Evolutionary conservation across 176 grass and related monocot species (phyloP).

Genomic region (Alloteropsis semialata): DNA sequence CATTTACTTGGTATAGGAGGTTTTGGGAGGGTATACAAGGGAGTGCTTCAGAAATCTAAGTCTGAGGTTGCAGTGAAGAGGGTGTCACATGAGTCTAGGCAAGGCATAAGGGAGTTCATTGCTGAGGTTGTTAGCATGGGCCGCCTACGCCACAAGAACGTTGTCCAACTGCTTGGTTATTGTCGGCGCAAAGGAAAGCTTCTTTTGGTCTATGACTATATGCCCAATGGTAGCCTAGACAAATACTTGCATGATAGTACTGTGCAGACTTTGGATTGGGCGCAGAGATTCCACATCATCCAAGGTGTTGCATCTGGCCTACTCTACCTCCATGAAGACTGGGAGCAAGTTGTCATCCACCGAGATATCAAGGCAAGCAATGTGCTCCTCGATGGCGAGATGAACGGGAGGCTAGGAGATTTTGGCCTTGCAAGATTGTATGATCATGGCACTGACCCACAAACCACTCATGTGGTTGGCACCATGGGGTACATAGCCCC

Average conservation of each 20-base stretch:
- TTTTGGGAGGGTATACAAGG: slow-evolving; percentile 25
- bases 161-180: slow-evolving; percentile 6
- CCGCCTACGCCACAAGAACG: not conserved
- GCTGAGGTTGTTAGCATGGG: slow-evolving; percentile 29
- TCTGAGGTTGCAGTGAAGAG: slow-evolving; percentile 8
- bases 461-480: slow-evolving; percentile 29
- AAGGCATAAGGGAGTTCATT: slow-evolving; percentile 26
- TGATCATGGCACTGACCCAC: slow-evolving; percentile 22
- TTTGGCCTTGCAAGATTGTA: slow-evolving; percentile 27
- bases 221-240: slow-evolving; percentile 11
- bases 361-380: slow-evolving; percentile 58
- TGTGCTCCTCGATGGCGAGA: slow-evolving; percentile 47
- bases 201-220: slow-evolving; percentile 26
- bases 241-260: not conserved
- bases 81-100: slow-evolving; percentile 5
- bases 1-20: slow-evolving; percentile 1
- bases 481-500: slow-evolving; percentile 31
- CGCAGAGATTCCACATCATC: slow-evolving; percentile 43
- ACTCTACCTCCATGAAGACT: slow-evolving; percentile 54
- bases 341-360: slow-evolving; percentile 52
- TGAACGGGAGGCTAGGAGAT: slow-evolving; percentile 9
- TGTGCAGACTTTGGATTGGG: slow-evolving; percentile 1
- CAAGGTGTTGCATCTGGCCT: slow-evolving; percentile 40
- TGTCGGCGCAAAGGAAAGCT: slow-evolving; percentile 22
- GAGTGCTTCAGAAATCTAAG: not conserved